These are phyloP conservation scores for Pilaira anomala DNA, from an alignment of 192 early-diverging fungal genomes.

Conservation along the genomic window DNA sequence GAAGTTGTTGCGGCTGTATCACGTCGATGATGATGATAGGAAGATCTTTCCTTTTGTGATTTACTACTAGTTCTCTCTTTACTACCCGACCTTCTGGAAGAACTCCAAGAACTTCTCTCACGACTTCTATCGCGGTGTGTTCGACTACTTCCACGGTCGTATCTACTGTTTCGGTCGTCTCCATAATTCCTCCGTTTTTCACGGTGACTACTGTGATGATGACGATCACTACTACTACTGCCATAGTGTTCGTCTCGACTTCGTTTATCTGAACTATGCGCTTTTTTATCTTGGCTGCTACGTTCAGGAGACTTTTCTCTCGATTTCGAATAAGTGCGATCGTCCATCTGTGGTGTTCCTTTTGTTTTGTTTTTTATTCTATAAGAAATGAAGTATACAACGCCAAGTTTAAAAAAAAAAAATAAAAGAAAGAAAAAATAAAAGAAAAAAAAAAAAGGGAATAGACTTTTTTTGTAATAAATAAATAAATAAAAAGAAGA, in stretches of 20 bases:
- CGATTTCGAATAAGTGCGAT: neutral
- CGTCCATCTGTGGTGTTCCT: neutral
- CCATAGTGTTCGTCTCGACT: conserved; percentile 20
- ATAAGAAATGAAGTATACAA: no score
- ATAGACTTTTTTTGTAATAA: no score
- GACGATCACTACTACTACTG: neutral
- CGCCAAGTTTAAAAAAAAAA: no score
- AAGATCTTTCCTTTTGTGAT: conserved; percentile 1
- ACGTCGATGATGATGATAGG: conserved; percentile 12
- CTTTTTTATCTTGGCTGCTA: neutral
- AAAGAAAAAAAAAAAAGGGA: no score
- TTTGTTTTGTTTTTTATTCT: no score
- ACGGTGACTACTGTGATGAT: conserved; percentile 11
- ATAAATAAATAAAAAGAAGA: no score
- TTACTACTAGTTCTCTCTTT: conserved; percentile 15
- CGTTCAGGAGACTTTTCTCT: conserved; percentile 17
- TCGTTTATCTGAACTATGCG: conserved; percentile 12
- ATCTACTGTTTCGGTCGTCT: conserved; percentile 14
- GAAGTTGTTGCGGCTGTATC: neutral
- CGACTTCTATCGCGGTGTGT: conserved; percentile 4
- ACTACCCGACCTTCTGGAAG: neutral
- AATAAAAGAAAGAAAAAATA: no score
- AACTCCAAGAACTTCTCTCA: conserved; percentile 5
- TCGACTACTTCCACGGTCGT: conserved; percentile 12
- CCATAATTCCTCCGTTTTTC: conserved; percentile 15